Base-by-base conservation (phyloP, 257 asterid genomes). In the Solanum ahanhuiri region DNA sequence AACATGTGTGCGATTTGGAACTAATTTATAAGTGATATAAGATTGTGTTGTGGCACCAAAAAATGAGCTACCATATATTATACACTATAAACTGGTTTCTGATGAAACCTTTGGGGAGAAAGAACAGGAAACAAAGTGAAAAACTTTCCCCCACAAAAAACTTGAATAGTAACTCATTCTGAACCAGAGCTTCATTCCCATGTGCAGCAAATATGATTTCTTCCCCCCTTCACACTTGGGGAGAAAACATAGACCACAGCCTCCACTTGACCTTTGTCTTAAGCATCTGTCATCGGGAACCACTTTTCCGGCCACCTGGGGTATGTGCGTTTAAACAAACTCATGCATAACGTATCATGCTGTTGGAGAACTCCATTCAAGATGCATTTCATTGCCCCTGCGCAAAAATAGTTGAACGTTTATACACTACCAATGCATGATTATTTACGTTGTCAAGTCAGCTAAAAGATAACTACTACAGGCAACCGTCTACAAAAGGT, bases 341-440 rank as follows among this genome's bases (percentile, higher is more conserved):
- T 95, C 98, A 97, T 95, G 82, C 99, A 97, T 12, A 95, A 94
- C 0, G 99, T 95, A 90, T 97, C 98, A 15, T 93, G 95, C 88
- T 97, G 99, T 92, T 94, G 98, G 67, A 95, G 94, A 82, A 93
- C 93, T 5, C 97, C 98, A 9, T 95, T 94, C 4, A 97, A 88
- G 35, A 94, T 87, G 90, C 98, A 92, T 85, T 97, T 97, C 99
- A 97, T 97, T 43, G 97, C 96, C 87, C 99, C 99, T 96, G 94
- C 12, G 35, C 76, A 77, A 31, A 60, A 31, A 69, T 35, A 18
- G 81, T 33, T 23, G 2, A 17, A 64, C 41, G 5, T 51, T 22
- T 51, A 9, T 54, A 3, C 51, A 57, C 70, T 20, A 30, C 35
- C 25, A 25, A 35, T 25, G 54, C 81, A 35, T 22, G 81, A 22